Conservation (phyloP, 805 yeast genomes). For the Candida stauntonica region DNA sequence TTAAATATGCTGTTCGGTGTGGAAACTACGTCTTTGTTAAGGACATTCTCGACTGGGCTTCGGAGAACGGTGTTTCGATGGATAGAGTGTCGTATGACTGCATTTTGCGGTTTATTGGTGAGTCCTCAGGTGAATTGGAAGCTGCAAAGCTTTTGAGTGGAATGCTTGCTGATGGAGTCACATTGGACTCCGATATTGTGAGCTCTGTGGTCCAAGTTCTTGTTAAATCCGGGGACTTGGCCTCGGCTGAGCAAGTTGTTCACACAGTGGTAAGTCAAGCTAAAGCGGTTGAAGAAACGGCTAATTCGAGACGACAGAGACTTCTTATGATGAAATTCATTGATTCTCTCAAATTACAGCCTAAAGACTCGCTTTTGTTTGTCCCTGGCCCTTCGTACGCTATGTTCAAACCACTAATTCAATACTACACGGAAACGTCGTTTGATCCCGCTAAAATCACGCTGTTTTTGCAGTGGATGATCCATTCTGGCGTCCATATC, state of each 20-base stretch:
- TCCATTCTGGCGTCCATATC: neutral
- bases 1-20: conserved; percentile 24
- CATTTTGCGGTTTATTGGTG: conserved; percentile 19
- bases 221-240: conserved; percentile 8
- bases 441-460: conserved; percentile 10
- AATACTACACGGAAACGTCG: conserved; percentile 5
- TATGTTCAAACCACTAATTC: conserved; percentile 17
- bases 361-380: conserved; percentile 1
- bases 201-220: conserved; percentile 6
- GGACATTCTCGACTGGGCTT: conserved; percentile 19
- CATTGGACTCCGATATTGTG: conserved; percentile 11
- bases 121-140: neutral
- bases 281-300: neutral
- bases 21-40: conserved; percentile 13
- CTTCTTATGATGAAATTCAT: conserved; percentile 7
- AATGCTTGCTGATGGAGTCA: conserved; percentile 8
- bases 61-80: conserved; percentile 14
- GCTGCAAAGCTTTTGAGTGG: conserved; percentile 1
- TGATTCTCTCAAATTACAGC: conserved; percentile 11
- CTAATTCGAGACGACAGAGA: conserved; percentile 8
- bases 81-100: conserved; percentile 30
- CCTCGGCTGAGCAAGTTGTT: conserved; percentile 7
- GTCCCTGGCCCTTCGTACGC: conserved; percentile 13
- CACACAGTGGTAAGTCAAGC: neutral
- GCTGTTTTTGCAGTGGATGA: conserved; percentile 4